Percentiles rank a stretch among this genome's conserved stretches.
phyloP scores from a whole-genome alignment of 176 grass and related monocot species.

The Oryza rufipogon region DNA sequence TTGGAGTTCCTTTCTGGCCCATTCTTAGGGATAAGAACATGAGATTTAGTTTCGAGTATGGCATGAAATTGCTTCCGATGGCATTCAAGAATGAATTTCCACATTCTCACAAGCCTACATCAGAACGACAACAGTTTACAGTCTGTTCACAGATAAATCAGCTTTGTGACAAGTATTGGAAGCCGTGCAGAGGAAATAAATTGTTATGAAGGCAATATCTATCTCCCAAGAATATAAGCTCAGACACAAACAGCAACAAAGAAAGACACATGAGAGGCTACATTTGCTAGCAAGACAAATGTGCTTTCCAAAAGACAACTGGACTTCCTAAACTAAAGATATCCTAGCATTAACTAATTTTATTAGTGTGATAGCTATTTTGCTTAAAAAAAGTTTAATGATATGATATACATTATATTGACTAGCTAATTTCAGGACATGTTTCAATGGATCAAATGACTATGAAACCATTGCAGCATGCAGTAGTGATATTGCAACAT shows the following conservation, averaged over 20 bases:
- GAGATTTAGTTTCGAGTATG: slow-evolving; percentile 69
- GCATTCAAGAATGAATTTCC: slow-evolving; percentile 77
- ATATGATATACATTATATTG: background rate
- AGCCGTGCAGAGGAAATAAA: background rate
- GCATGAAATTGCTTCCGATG: slow-evolving; percentile 79
- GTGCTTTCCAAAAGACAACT: background rate
- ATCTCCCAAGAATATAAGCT: background rate
- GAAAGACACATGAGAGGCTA: background rate
- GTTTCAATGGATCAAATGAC: background rate
- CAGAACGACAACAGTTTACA: slow-evolving; percentile 33
- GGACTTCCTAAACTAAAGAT: background rate
- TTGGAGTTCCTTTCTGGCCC: slow-evolving; percentile 55
- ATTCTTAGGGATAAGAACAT: slow-evolving; percentile 63
- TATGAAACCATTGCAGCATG: background rate
- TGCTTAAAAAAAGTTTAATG: background rate
- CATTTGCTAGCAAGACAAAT: background rate
- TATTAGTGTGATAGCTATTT: background rate
- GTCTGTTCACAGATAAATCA: background rate
- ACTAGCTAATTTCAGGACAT: slow-evolving; percentile 3
- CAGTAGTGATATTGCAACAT: background rate
- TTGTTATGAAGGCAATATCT: background rate
- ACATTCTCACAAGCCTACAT: slow-evolving; percentile 80
- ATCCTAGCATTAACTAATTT: background rate
- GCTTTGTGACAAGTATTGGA: background rate
- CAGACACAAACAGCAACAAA: background rate